Evolutionary conservation across 2,329 filamentous ascomycete genomes (phyloP).

Genomic region (Paecilomyces sp.): DNA sequence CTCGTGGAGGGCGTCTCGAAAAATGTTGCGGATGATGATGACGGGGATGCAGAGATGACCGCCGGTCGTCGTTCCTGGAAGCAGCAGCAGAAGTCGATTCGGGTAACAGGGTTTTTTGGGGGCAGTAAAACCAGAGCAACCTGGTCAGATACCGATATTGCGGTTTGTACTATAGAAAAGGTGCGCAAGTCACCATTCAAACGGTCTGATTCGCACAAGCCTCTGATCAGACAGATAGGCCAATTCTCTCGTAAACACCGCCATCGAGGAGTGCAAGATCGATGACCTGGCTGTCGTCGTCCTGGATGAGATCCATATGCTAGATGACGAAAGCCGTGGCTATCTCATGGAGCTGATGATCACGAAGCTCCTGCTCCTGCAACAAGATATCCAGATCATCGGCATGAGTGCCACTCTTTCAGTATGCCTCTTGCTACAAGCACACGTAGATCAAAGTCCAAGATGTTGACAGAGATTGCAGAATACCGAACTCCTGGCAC

Average conservation of each 20-base stretch:
- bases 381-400: slow-evolving; percentile 61
- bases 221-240: slow-evolving; percentile 42
- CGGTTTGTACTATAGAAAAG: slow-evolving; percentile 75
- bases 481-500: slow-evolving; percentile 63
- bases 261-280: slow-evolving; percentile 64
- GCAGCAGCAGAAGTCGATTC: slow-evolving; percentile 52
- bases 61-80: slow-evolving; percentile 47
- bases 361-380: slow-evolving; percentile 64
- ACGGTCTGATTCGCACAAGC: slow-evolving; percentile 12
- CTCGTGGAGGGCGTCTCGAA: slow-evolving; percentile 55
- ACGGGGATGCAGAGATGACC: slow-evolving; percentile 27
- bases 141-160: slow-evolving; percentile 71
- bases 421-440: slow-evolving; percentile 35
- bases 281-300: slow-evolving; percentile 60
- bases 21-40: slow-evolving; percentile 20
- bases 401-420: slow-evolving; percentile 76
- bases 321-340: slow-evolving; percentile 67
- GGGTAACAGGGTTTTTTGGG: slow-evolving; percentile 67
- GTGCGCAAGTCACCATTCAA: slow-evolving; percentile 20
- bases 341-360: slow-evolving; percentile 69
- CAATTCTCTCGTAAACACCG: slow-evolving; percentile 65
- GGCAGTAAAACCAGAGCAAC: slow-evolving; percentile 60
- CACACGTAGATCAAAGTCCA: not conserved
- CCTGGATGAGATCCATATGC: slow-evolving; percentile 75
- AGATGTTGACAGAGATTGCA: slow-evolving; percentile 25